A percentile compares a stretch with the other conserved stretches of the same genome.
Conservation (phyloP, 2,329 filamentous ascomycete species). For the Monosporascus sp. region DNA sequence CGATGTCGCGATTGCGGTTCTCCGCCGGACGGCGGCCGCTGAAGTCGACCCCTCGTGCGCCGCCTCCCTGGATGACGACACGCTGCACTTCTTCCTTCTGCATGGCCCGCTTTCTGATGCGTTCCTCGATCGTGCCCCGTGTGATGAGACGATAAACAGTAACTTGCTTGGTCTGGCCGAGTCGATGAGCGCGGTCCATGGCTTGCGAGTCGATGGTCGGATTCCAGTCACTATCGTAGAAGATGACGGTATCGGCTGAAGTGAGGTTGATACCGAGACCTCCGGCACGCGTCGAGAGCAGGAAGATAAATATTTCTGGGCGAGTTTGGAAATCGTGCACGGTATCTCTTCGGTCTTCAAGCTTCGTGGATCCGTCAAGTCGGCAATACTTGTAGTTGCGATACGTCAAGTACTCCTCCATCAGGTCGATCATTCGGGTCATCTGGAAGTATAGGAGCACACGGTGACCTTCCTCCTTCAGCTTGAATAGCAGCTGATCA, state of each 20-base stretch:
- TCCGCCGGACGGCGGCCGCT: conserved; percentile 82
- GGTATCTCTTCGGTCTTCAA: conserved; percentile 94
- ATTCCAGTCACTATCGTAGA: conserved; percentile 99
- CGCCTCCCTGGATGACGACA: conserved; percentile 90
- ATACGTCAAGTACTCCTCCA: conserved; percentile 98
- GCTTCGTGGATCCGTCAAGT: conserved; percentile 91
- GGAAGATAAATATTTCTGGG: conserved; percentile 93
- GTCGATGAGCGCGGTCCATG: conserved; percentile 97
- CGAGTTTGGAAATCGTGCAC: conserved; percentile 94
- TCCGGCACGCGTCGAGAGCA: conserved; percentile 92
- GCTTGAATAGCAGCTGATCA: conserved; percentile 77
- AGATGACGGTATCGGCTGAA: conserved; percentile 95
- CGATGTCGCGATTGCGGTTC: conserved; percentile 95
- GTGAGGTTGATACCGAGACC: conserved; percentile 98
- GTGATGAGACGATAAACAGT: conserved; percentile 98
- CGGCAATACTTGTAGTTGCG: conserved; percentile 99
- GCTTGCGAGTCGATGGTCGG: conserved; percentile 97
- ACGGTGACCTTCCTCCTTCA: conserved; percentile 89
- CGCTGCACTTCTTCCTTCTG: conserved; percentile 99
- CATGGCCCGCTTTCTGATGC: conserved; percentile 90
- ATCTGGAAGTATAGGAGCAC: conserved; percentile 99
- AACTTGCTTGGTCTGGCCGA: conserved; percentile 92
- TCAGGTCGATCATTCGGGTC: conserved; percentile 99
- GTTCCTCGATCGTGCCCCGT: conserved; percentile 92
- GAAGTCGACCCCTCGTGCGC: conserved; percentile 85